phyloP scores from a whole-genome alignment of 768 basidiomycete genomes.

The Tephrocybe sp. region DNA sequence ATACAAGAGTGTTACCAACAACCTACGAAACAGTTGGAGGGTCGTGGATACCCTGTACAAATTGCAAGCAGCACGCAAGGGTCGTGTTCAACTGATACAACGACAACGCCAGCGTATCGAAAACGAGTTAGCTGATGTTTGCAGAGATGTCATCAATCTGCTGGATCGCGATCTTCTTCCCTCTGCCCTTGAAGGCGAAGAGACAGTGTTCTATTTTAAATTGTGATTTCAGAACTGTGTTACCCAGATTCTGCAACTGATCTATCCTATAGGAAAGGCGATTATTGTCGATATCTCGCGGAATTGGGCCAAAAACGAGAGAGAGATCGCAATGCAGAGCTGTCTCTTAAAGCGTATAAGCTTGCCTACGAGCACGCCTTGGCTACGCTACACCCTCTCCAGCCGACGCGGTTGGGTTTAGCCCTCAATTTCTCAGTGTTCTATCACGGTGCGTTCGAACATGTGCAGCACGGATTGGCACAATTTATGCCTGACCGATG shows the following conservation, averaged over 20 bases:
- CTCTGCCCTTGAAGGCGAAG: constrained; percentile 70
- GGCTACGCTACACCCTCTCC: constrained; percentile 70
- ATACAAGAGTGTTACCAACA: constrained; percentile 88
- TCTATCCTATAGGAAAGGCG: constrained; percentile 44
- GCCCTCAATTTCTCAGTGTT: constrained; percentile 95
- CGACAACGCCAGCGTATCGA: constrained; percentile 76
- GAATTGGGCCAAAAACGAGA: constrained; percentile 78
- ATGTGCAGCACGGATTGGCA: not conserved
- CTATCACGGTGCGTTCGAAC: constrained; percentile 59
- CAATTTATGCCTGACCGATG: not conserved
- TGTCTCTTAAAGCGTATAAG: constrained; percentile 85
- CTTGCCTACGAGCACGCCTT: constrained; percentile 81
- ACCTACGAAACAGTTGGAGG: constrained; percentile 83
- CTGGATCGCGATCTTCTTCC: constrained; percentile 51
- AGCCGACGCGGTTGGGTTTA: constrained; percentile 85
- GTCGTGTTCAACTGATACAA: constrained; percentile 67
- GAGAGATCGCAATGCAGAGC: constrained; percentile 66
- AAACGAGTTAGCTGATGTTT: constrained; percentile 71
- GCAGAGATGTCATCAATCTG: constrained; percentile 75
- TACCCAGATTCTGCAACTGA: not conserved
- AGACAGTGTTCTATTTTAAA: constrained; percentile 89
- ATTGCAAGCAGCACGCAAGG: constrained; percentile 46
- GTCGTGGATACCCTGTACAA: constrained; percentile 76
- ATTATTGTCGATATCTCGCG: constrained; percentile 89
- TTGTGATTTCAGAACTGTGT: constrained; percentile 49